phyloP scores from a whole-genome alignment of 768 basidiomycete species.

The Krasilnikovozyma curviuscula region DNA sequence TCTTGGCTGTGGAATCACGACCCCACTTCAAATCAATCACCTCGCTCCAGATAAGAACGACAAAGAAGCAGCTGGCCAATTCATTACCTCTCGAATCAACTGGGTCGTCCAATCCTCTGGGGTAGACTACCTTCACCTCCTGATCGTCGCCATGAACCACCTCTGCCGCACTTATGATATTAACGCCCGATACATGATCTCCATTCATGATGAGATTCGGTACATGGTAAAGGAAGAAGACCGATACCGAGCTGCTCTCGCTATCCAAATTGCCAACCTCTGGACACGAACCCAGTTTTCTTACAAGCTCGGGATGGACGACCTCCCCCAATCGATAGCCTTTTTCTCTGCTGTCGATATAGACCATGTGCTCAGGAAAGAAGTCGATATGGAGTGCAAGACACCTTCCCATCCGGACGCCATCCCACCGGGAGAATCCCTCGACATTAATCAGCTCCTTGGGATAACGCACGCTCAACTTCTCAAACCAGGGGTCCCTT shows the following conservation, averaged over 20 bases:
- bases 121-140: conserved; percentile 90
- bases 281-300: conserved; percentile 89
- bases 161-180: conserved; percentile 57
- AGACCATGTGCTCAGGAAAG: conserved; percentile 76
- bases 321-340: conserved; percentile 77
- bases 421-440: conserved; percentile 70
- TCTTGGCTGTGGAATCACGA: conserved; percentile 79
- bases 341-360: conserved; percentile 96
- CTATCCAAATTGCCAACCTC: conserved; percentile 81
- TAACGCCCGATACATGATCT: conserved; percentile 78
- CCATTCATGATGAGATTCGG: conserved; percentile 90
- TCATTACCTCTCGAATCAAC: conserved; percentile 90
- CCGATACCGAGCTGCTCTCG: conserved; percentile 72
- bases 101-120: conserved; percentile 99
- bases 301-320: conserved; percentile 82
- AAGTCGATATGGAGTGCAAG: conserved; percentile 85
- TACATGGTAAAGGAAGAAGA: conserved; percentile 81
- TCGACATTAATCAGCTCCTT: conserved; percentile 50
- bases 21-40: conserved; percentile 76
- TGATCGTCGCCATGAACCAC: conserved; percentile 87
- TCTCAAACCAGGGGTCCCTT: too few species aligned
- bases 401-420: conserved; percentile 74
- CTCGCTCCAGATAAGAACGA: too few species aligned
- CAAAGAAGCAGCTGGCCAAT: conserved; percentile 30
- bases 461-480: conserved; percentile 47